Percentiles rank a stretch among this genome's conserved stretches.
These are phyloP conservation scores for Chlorophyllum brunneum DNA, from an alignment of 768 basidiomycete species.

Conservation along the genomic window DNA sequence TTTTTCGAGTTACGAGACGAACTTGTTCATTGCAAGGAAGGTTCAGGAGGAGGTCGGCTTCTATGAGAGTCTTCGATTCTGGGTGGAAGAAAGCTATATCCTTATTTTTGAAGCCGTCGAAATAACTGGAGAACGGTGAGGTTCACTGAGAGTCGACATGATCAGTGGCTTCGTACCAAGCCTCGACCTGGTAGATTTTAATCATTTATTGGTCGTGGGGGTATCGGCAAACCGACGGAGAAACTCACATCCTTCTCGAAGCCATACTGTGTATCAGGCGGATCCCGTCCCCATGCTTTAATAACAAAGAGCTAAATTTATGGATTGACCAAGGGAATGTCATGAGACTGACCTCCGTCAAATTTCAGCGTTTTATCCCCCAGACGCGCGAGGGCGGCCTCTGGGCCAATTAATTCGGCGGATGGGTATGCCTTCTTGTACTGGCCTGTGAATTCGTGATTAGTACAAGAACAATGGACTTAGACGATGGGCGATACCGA, in stretches of 20 bases:
- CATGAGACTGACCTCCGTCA: slow-evolving; percentile 55
- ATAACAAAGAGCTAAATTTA: neutral
- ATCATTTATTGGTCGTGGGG: neutral
- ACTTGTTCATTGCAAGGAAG: slow-evolving; percentile 77
- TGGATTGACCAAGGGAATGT: neutral
- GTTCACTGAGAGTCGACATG: neutral
- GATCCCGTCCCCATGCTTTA: slow-evolving; percentile 59
- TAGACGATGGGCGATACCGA: slow-evolving; percentile 33
- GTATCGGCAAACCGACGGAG: neutral
- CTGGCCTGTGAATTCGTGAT: slow-evolving; percentile 34
- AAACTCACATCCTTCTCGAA: slow-evolving; percentile 64
- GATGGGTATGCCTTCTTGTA: slow-evolving; percentile 68
- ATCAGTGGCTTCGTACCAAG: slow-evolving; percentile 34
- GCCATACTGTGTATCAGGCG: slow-evolving; percentile 62
- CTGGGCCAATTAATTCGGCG: slow-evolving; percentile 70
- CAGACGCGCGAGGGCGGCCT: slow-evolving; percentile 47
- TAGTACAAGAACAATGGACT: neutral
- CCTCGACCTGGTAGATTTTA: slow-evolving; percentile 34
- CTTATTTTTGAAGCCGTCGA: slow-evolving; percentile 67
- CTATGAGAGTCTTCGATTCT: slow-evolving; percentile 65
- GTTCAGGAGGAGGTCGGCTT: slow-evolving; percentile 84
- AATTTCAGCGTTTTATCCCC: slow-evolving; percentile 49
- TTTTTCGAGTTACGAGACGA: neutral
- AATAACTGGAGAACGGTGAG: slow-evolving; percentile 44
- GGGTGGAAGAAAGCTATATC: slow-evolving; percentile 83